Base-by-base conservation (phyloP, 2,329 filamentous ascomycete species). In the Pleoardoris graminearum region DNA sequence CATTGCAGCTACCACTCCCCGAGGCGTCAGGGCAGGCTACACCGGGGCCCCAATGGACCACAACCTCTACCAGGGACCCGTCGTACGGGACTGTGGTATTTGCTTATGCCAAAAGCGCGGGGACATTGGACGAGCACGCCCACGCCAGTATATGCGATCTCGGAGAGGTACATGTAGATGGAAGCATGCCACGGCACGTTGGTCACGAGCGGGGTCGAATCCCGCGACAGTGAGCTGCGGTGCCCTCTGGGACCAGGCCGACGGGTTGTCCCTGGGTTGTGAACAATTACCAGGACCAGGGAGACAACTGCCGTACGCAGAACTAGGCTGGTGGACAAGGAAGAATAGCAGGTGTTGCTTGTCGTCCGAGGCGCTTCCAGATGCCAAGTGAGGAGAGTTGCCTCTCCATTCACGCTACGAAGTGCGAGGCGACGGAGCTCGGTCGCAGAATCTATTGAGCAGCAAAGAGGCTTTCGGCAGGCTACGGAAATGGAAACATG, bases 291-390 rank as follows among this genome's bases (percentile, higher is more conserved):
- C 61, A 63, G 62, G 55, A 48, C 59, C 63, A 62, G 66, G 54
- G 57, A 61, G 62, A 67, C 62, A 65, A 63, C 60, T 69, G 66
- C 67, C 60, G 67, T 63, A 64, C 47, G 59, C 62, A 63, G 54
- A 67, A 70, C 66, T 68, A 58, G 66, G 67, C 53, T 65, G 63
- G 60, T 68, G 69, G 69, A 66, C 65, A 45, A 52, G 46, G 27
- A 55, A 48, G 36, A 53, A 59, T 53, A 54, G 43, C 57, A 53
- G 27, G 43, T 37, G n/a, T 57, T 68, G 63, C 62, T 54, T 29
- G 27, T 58, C 43, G 30, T 46, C 43, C 30, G 33, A 53, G 50
- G 55, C 33, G 49, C 50, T 62, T 60, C 68, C 62, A 65, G 60
- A 54, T 60, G 48, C 62, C 62, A 66, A 65, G 63, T 59, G 36